phyloP scores from a whole-genome alignment of 768 basidiomycete genomes.

The Leucocoprinus leucothites region DNA sequence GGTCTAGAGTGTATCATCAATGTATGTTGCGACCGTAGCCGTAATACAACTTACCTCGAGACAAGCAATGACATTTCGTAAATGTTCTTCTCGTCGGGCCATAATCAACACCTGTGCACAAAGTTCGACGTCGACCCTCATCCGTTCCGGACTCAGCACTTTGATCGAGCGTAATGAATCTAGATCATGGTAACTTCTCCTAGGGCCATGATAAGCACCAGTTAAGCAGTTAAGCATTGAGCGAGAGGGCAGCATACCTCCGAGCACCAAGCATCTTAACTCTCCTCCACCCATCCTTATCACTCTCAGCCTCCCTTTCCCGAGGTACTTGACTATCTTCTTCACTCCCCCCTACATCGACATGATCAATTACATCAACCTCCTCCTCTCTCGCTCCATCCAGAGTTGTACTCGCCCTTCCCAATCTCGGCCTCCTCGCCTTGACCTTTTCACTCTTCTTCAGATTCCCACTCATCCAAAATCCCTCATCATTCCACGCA shows the following conservation, averaged over 20 bases:
- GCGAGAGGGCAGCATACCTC: constrained; percentile 22
- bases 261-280: constrained; percentile 17
- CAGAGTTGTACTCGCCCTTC: background rate
- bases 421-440: background rate
- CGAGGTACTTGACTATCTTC: background rate
- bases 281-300: constrained; percentile 1
- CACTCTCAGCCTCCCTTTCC: background rate
- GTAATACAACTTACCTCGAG: constrained; percentile 41
- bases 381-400: constrained; percentile 1
- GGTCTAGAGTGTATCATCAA: constrained; percentile 26
- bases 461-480: constrained; percentile 3
- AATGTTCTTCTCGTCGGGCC: constrained; percentile 63
- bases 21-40: background rate
- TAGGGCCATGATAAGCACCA: too few species aligned
- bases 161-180: constrained; percentile 43
- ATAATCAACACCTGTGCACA: constrained; percentile 73
- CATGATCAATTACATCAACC: background rate
- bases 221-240: background rate
- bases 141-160: constrained; percentile 55
- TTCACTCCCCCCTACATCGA: background rate
- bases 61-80: constrained; percentile 59
- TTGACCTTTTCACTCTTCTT: background rate
- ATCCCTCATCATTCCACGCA: constrained; percentile 12
- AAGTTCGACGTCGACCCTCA: constrained; percentile 78
- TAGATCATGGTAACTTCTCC: constrained; percentile 68